These are phyloP conservation scores for Entoloma clypeatum DNA, from an alignment of 1,284 basidiomycete genomes.

Conservation along the genomic window DNA sequence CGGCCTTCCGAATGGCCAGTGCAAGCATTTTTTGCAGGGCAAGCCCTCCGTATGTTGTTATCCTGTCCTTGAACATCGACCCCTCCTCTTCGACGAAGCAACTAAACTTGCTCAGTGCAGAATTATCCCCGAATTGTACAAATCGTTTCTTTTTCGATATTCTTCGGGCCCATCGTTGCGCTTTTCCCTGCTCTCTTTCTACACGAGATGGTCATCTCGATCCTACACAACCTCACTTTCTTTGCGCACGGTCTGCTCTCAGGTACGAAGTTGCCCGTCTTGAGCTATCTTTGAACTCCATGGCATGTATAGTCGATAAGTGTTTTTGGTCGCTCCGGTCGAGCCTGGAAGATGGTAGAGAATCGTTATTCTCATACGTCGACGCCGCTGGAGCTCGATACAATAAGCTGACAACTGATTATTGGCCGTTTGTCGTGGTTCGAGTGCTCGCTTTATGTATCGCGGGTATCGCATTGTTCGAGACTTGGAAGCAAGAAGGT, in stretches of 20 bases:
- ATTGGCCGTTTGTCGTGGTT: constrained; percentile 30
- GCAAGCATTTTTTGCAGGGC: constrained; percentile 18
- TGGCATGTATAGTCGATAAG: constrained; percentile 23
- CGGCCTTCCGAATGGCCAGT: constrained; percentile 22
- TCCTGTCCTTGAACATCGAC: not conserved
- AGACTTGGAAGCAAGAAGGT: no score
- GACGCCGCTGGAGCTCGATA: constrained; percentile 32
- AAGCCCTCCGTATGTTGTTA: constrained; percentile 23
- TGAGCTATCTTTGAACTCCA: not conserved
- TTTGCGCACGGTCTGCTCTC: constrained; percentile 31
- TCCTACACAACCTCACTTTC: constrained; percentile 30
- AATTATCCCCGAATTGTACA: constrained; percentile 26
- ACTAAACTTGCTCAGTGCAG: constrained; percentile 18
- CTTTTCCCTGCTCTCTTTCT: constrained; percentile 35
- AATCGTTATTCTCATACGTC: constrained; percentile 32
- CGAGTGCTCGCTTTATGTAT: constrained; percentile 28
- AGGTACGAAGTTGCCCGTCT: constrained; percentile 19
- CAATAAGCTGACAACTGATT: constrained; percentile 35
- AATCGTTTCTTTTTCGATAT: constrained; percentile 32
- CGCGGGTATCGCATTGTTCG: constrained; percentile 27
- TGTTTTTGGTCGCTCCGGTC: constrained; percentile 30
- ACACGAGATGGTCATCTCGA: constrained; percentile 32
- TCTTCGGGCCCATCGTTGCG: constrained; percentile 39
- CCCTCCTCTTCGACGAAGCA: not conserved
- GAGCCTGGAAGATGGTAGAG: constrained; percentile 31